phyloP scores from a whole-genome alignment of 2,329 filamentous ascomycete species.

The Drechmeria coniospora region DNA sequence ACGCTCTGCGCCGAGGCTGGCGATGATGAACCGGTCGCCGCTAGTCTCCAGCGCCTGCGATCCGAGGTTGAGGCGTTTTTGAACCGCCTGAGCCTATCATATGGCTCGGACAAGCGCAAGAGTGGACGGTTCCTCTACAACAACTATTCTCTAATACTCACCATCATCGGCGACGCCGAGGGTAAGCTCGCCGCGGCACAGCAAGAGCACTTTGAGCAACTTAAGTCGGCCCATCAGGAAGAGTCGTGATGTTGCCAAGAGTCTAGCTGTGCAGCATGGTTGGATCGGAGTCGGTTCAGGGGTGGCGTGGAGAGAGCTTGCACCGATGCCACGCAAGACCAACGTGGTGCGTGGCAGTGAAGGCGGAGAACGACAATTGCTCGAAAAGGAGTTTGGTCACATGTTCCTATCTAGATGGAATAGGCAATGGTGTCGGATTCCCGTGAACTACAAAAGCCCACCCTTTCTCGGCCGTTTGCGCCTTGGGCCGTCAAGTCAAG shows the following conservation, averaged over 20 bases:
- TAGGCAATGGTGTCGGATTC: too few species aligned
- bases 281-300: too few species aligned
- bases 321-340: too few species aligned
- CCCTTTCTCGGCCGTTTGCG: too few species aligned
- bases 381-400: too few species aligned
- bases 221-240: slow-evolving; percentile 45
- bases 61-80: slow-evolving; percentile 75
- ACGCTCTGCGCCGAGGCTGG: slow-evolving; percentile 75
- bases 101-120: slow-evolving; percentile 62
- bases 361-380: too few species aligned
- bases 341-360: too few species aligned
- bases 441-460: too few species aligned
- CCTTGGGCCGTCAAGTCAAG: too few species aligned
- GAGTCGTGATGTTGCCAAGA: slow-evolving; percentile 7
- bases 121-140: slow-evolving; percentile 82
- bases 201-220: slow-evolving; percentile 54
- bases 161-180: slow-evolving; percentile 67
- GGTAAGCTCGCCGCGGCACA: slow-evolving; percentile 64
- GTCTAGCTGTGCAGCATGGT: too few species aligned
- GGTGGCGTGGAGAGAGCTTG: too few species aligned
- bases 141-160: slow-evolving; percentile 88
- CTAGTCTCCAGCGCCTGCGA: slow-evolving; percentile 62
- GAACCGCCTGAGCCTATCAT: slow-evolving; percentile 57
- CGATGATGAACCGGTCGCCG: slow-evolving; percentile 82
- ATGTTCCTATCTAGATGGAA: too few species aligned